phyloP scores from a whole-genome alignment of 2,329 filamentous ascomycete genomes.

The Plenodomus biglobosus region DNA sequence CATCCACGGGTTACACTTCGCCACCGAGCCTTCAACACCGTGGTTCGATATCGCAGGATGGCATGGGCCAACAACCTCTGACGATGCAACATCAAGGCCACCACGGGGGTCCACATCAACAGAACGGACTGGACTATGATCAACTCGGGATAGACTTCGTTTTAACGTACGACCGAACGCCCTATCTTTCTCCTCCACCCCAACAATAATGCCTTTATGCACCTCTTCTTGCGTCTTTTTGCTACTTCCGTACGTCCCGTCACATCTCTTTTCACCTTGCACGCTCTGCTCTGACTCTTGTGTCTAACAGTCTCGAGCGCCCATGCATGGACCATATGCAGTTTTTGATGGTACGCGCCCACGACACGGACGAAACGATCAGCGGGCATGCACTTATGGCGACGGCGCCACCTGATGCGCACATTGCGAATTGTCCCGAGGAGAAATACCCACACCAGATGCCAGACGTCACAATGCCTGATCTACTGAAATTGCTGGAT shows the following conservation, averaged over 20 bases:
- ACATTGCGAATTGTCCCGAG: slow-evolving; percentile 58
- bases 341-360: slow-evolving; percentile 66
- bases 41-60: slow-evolving; percentile 35
- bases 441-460: slow-evolving; percentile 68
- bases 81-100: slow-evolving; percentile 22
- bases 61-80: slow-evolving; percentile 21
- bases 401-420: slow-evolving; percentile 74
- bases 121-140: slow-evolving; percentile 67
- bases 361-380: slow-evolving; percentile 56
- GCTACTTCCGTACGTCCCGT: slow-evolving; percentile 26
- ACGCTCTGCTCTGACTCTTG: slow-evolving; percentile 35
- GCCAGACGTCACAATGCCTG: slow-evolving; percentile 71
- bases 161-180: slow-evolving; percentile 77
- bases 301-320: slow-evolving; percentile 70
- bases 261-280: slow-evolving; percentile 21
- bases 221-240: slow-evolving; percentile 18
- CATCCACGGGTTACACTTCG: slow-evolving; percentile 52
- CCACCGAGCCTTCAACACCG: slow-evolving; percentile 42
- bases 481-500: slow-evolving; percentile 79
- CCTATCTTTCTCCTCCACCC: slow-evolving; percentile 55
- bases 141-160: slow-evolving; percentile 88
- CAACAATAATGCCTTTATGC: slow-evolving; percentile 38
- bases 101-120: slow-evolving; percentile 26
- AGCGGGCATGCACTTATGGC: slow-evolving; percentile 95
- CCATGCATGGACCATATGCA: slow-evolving; percentile 92